Percentiles rank a stretch among this genome's conserved stretches.
Conservation (phyloP, 73 alveolate genomes). For the Tetrahymena elliotti region DNA sequence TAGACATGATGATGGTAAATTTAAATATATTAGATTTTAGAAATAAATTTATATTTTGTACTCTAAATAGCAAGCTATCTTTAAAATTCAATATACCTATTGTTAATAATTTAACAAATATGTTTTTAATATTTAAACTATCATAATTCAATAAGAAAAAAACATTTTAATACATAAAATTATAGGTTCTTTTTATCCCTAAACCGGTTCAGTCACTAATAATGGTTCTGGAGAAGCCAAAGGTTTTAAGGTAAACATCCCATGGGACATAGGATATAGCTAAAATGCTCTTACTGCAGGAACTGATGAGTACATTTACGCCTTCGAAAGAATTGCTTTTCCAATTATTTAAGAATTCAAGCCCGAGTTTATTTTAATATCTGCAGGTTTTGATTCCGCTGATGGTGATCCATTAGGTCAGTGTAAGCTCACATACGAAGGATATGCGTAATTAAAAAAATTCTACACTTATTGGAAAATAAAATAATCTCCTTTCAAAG, state of each 20-base stretch:
- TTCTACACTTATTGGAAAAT: not conserved
- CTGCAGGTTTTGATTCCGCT: constrained; percentile 98
- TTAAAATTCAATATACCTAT: no score
- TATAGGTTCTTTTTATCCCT: constrained; percentile 57
- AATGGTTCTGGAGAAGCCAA: constrained; percentile 76
- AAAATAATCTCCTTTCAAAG: not conserved
- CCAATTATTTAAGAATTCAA: constrained; percentile 77
- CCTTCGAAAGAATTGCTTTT: constrained; percentile 74
- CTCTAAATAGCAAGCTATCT: no score
- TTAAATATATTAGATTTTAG: no score
- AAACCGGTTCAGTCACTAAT: constrained; percentile 62
- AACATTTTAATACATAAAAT: not conserved
- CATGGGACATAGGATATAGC: constrained; percentile 49
- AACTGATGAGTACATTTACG: constrained; percentile 85
- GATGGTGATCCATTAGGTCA: constrained; percentile 96
- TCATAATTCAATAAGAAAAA: no score
- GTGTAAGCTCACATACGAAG: constrained; percentile 75
- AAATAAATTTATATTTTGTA: not conserved
- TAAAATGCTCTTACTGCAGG: constrained; percentile 69
- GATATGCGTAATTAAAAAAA: constrained; percentile 58
- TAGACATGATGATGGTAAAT: constrained; percentile 72
- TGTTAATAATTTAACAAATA: no score
- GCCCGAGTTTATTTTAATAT: constrained; percentile 92
- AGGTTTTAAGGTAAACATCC: constrained; percentile 82
- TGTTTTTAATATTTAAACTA: no score